Conservation (phyloP, 352 stramenopile genomes). For the Sclerospora graminicola region DNA sequence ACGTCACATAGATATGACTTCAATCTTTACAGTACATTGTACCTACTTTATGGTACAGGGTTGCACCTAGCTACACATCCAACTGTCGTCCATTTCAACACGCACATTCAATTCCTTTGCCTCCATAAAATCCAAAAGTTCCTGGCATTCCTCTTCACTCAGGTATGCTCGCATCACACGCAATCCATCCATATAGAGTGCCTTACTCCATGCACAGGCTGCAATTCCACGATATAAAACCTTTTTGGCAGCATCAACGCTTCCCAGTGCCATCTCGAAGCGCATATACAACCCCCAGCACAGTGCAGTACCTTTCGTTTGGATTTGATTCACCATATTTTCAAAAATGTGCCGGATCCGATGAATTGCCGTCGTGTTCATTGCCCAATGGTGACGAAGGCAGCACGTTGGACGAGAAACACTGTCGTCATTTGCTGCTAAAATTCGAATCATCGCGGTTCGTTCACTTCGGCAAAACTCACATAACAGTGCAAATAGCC, state of each 20-base stretch:
- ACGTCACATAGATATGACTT: no score
- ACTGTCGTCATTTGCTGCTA: constrained; percentile 1
- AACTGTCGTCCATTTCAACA: constrained; percentile 23
- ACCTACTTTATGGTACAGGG: no score
- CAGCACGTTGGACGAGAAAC: constrained; percentile 28
- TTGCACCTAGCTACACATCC: no score
- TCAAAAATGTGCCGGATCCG: constrained; percentile 57
- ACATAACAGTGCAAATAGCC: constrained; percentile 63
- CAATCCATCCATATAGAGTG: constrained; percentile 58
- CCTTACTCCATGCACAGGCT: constrained; percentile 72
- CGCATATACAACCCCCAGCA: constrained; percentile 66
- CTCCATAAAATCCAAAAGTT: constrained; percentile 57
- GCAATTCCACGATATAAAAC: constrained; percentile 66
- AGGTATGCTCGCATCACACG: constrained; percentile 55
- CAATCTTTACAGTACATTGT: no score
- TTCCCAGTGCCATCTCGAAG: constrained; percentile 65
- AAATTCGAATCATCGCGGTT: constrained; percentile 7
- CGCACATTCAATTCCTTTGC: constrained; percentile 68
- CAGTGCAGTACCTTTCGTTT: constrained; percentile 43
- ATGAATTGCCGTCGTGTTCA: constrained; percentile 37
- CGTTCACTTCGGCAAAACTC: constrained; percentile 52
- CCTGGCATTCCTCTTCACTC: constrained; percentile 40
- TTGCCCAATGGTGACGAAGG: constrained; percentile 53
- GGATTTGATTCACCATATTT: constrained; percentile 41
- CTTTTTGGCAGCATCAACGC: constrained; percentile 55